Conservation (phyloP, 108 stramenopile genomes). For the Schizochytrium sp. region DNA sequence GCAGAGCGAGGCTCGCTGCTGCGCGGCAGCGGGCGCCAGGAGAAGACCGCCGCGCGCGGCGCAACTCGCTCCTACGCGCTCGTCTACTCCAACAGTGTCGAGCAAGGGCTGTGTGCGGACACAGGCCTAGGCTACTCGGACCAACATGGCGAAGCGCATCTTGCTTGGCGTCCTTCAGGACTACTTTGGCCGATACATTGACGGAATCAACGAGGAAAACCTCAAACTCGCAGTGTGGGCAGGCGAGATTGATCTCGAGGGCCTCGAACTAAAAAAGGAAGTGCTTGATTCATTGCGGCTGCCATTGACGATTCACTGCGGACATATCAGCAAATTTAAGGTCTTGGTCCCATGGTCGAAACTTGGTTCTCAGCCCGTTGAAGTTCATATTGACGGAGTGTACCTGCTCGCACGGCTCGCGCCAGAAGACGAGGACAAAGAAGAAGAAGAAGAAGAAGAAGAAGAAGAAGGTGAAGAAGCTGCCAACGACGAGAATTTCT, state of each 20-base stretch:
- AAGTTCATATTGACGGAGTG: not conserved
- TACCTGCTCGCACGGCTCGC: not conserved
- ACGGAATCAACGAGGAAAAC: slow-evolving; percentile 62
- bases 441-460: not conserved
- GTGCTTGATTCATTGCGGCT: slow-evolving; percentile 79
- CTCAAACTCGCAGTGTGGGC: slow-evolving; percentile 71
- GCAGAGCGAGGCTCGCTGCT: too few species aligned
- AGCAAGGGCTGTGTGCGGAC: too few species aligned
- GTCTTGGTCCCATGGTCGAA: slow-evolving; percentile 70
- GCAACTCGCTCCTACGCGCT: too few species aligned
- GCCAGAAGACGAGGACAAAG: slow-evolving; percentile 12
- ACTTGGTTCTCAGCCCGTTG: slow-evolving; percentile 31
- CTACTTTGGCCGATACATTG: slow-evolving; percentile 53
- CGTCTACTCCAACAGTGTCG: too few species aligned
- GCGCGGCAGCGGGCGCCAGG: too few species aligned
- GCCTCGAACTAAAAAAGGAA: slow-evolving; percentile 79
- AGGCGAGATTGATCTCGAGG: slow-evolving; percentile 74
- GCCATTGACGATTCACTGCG: slow-evolving; percentile 79
- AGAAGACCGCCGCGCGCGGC: too few species aligned
- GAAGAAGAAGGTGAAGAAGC: not conserved
- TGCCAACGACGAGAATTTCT: not conserved
- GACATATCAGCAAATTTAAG: slow-evolving; percentile 72
- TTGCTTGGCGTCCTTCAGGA: not conserved
- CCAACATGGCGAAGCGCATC: not conserved
- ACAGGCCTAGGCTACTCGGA: too few species aligned